Evolutionary conservation across 1,139 yeast genomes (phyloP), one percentile per base, ranked within the genome.

Genomic region (Lodderomyces oxycetoniae): DNA sequence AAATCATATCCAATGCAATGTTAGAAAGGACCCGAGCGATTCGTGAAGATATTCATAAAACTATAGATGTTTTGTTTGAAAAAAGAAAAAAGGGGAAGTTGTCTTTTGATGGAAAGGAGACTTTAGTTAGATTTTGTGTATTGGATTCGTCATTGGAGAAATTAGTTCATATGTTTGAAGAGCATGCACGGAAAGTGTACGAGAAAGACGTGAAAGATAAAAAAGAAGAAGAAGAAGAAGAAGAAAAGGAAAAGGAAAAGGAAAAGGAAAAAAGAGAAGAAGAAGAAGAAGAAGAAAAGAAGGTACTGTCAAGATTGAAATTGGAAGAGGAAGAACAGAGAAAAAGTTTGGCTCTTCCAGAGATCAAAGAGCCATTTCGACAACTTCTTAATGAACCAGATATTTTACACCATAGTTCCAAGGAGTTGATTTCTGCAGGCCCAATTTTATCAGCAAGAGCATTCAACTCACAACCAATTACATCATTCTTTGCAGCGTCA

Each of bases 371-470:
- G 9, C 22, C 22, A 19, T 19, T 19, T 19, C 36, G 10, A 21
- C 26, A 19, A 7, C 10, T 28, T 19, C 26, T 31, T 14, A 10
- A 15, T 10, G 33, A 30, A 9, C 25, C 24, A 11, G 42, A 39
- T 21, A 33, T 32, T 17, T 53, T 74, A 41, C 81, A 75, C 48
- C 65, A 66, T 43, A 63, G 68, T 33, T 71, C 79, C 0, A 62
- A 59, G 15, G 80, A 72, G 47, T 58, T 74, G 37, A 65, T 74
- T 28, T 65, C 72, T 15, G 57, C 77, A 4, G 79, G 79, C 3
- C 79, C 79, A 3, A 74, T 74, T 35, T 61, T 75, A 32, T 68
- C 77, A 13, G 79, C 75, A 7, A 19, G 38, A 24, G 27, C 32
- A 51, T 52, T 40, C 48, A 50, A 38, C 46, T 52, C 4, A 15